Conservation (phyloP, 2,329 filamentous ascomycete species). For the Fusarium nygamai region DNA sequence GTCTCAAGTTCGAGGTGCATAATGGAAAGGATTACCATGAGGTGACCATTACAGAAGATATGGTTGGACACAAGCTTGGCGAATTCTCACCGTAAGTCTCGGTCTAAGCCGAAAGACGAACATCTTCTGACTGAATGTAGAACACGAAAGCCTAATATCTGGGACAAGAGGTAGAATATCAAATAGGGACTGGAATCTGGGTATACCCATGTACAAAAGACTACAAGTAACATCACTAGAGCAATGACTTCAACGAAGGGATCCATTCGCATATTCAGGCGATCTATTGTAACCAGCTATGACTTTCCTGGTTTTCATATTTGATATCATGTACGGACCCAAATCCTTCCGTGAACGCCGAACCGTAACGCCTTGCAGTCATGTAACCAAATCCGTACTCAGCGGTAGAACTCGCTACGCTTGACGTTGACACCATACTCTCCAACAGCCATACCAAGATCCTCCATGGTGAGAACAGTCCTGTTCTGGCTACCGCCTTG, state of each 20-base stretch:
- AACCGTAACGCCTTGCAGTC: constrained; percentile 38
- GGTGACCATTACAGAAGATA: constrained; percentile 88
- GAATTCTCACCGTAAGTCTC: constrained; percentile 85
- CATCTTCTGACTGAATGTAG: constrained; percentile 46
- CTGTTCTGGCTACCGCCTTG: constrained; percentile 89
- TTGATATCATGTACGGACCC: constrained; percentile 30
- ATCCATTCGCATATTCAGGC: constrained; percentile 14
- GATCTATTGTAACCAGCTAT: constrained; percentile 32
- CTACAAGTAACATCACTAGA: constrained; percentile 45
- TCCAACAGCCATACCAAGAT: constrained; percentile 95
- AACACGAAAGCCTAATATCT: constrained; percentile 68
- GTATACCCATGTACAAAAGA: constrained; percentile 44
- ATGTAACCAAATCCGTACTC: constrained; percentile 25
- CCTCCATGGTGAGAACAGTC: constrained; percentile 98
- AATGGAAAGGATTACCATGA: constrained; percentile 90
- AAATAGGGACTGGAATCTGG: constrained; percentile 30
- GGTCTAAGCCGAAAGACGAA: background rate
- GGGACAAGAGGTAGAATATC: constrained; percentile 52
- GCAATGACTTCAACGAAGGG: constrained; percentile 24
- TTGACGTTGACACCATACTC: constrained; percentile 99
- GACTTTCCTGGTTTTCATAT: constrained; percentile 14
- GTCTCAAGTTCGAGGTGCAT: constrained; percentile 88
- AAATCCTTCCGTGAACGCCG: constrained; percentile 34
- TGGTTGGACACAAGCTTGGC: constrained; percentile 95
- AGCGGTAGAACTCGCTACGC: constrained; percentile 96